Base-by-base conservation (phyloP, 306 rosid species). In the Carpinus fangiana region DNA sequence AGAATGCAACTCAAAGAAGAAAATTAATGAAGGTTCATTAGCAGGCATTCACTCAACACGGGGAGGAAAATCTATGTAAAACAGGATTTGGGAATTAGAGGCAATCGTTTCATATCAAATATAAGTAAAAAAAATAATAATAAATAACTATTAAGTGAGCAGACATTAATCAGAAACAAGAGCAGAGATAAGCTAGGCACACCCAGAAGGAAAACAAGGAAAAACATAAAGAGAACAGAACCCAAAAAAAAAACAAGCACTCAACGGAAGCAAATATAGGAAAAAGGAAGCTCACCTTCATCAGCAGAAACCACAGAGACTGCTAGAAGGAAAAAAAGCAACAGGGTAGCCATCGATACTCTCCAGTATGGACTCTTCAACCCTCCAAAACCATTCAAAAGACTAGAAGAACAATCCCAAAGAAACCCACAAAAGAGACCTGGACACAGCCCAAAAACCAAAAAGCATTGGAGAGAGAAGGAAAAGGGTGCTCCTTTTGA, bases 261-360 rank as follows among this genome's bases (percentile, higher is more conserved):
- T 14, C 45, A 20, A 70, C 12, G 55, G 36, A 23, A 51, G 41
- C 60, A 73, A 62, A 69, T 0, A 75, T 2, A 64, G 45, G 38
- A 31, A 73, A 62, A 70, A 23, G 76, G 74, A 81, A 83, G 81
- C 74, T 74, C 43, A 89, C 96, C 89, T 74, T 78, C 82, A 73
- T 79, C 86, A 56, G 92, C 90, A 79, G 91, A 87, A 82, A 85
- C 85, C 48, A 69, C 77, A 36, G 92, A 87, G 64, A 81, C 70
- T 0, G 89, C 81, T 9, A 87, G 71, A 12, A 93, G 74, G 70
- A 87, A 72, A 41, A 83, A 47, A 34, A 89, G 83, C 0, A 90
- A 82, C 68, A 90, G 68, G 43, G 43, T 12, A 74, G 89, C 92
- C 93, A 93, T 92, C 55, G 34, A 70, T 41, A 6, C 59, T 79